Base-by-base conservation (phyloP, 1,284 basidiomycete species). In the Apiotrichum sp. region DNA sequence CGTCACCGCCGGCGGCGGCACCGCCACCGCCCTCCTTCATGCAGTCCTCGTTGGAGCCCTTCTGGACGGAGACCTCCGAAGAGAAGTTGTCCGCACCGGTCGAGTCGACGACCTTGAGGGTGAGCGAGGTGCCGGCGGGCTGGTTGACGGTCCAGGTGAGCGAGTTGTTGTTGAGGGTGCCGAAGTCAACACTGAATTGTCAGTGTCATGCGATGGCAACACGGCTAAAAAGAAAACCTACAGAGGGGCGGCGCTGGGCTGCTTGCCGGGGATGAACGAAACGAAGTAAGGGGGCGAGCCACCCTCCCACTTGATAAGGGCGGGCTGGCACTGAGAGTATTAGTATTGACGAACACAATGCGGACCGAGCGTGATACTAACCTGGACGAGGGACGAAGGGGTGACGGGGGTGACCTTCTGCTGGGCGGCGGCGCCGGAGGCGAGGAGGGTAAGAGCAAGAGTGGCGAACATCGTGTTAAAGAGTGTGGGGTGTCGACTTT, bases 141-240 rank as follows among this genome's bases (percentile, higher is more conserved):
- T 88, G 66, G 70, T 87, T 80, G 50, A 84, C 84, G 22, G 46
- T 73, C 87, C 87, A 90, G 14, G 86, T 87, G 63, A 79, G 67
- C 47, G 66, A 71, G 32, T 71, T 83, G 22, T 22, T 22, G 22
- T 22, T 44, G 51, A 66, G 63, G 53, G 61, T 29, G 47, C 66
- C 68, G 42, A 69, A 68, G 62, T 69, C 65, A 43, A 64, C 59
- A 16, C 62, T 65, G 45, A 38, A 33, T 32, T 11, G 41, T 55
- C 38, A 8, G 42, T 52, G 22, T 22, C 22, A 22, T 22, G 22
- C 22, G 22, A 22, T 22, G 22, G 22, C 22, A 22, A 22, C 22
- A 22, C 22, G 22, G 22, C 22, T 22, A 22, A 22, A 22, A 41
- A 9, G 4, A 14, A 10, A n/a, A 51, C 63, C 77, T 80, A 66